phyloP scores from a whole-genome alignment of 2,329 filamentous ascomycete species.

The Sarocladium kiliense region DNA sequence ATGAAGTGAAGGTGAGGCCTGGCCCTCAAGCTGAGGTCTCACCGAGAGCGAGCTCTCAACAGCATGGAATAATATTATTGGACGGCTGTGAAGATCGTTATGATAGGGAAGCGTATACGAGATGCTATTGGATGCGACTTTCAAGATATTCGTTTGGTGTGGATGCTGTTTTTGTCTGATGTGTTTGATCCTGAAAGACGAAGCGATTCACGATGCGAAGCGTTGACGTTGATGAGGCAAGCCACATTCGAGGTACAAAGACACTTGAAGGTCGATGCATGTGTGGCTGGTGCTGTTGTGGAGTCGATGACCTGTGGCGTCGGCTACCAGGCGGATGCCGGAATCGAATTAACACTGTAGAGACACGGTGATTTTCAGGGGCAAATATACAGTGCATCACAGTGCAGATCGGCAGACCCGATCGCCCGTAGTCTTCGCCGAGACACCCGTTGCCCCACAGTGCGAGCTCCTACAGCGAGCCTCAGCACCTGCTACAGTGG shows the following conservation, averaged over 20 bases:
- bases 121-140: neutral
- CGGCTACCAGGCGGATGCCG: neutral
- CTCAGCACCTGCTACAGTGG: neutral
- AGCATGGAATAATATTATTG: neutral
- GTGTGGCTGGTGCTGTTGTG: neutral
- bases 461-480: neutral
- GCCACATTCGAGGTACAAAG: neutral
- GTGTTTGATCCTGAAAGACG: neutral
- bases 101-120: neutral
- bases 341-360: neutral
- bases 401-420: conserved; percentile 1
- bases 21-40: neutral
- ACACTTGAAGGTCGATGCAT: neutral
- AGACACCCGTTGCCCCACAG: neutral
- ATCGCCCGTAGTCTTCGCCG: conserved; percentile 1
- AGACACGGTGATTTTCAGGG: neutral
- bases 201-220: neutral
- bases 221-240: conserved; percentile 1
- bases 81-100: neutral
- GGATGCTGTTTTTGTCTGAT: neutral
- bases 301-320: neutral
- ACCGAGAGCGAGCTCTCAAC: neutral
- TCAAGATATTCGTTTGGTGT: neutral
- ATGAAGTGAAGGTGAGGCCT: neutral
- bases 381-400: neutral